Base-by-base conservation (phyloP, 2,329 filamentous ascomycete species). In the Colletotrichum graminicola region DNA sequence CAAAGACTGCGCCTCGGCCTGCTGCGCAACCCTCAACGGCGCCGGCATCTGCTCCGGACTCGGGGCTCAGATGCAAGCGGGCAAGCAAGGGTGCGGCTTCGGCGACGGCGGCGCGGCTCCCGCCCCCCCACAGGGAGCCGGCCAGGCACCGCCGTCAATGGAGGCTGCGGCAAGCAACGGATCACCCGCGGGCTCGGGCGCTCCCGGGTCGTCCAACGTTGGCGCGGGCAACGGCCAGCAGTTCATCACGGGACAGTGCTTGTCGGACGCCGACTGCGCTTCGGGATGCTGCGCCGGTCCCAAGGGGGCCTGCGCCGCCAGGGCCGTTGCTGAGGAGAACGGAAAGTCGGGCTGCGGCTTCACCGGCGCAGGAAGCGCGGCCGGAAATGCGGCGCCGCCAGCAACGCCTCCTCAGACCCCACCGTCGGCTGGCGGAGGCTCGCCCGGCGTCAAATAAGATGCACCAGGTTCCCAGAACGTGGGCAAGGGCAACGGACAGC, bases 291-390 rank as follows among this genome's bases (percentile, higher is more conserved):
- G 80, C 57, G 78, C 78, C 5, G 77, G 66, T 5, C 78, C 76
- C 45, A 79, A 77, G 54, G 79, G 79, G 6, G 78, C 80, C 39
- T 82, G 80, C 73, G 80, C 80, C 10, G 79, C 79, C 12, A 56
- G 75, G 1, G 80, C 77, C 2, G 79, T 78, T 0, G 75, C 78
- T 21, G 76, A 71, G 32, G 77, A 78, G 61, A 76, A 75, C 18
- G 80, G 79, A 26, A 81, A 81, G 69, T 78, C 78, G 2, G 80
- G 80, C 5, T 81, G 80, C 72, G 79, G 79, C 5, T 80, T 80
- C 57, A 75, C 73, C 54, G 66, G 68, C 12, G 71, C 47, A 7
- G 57, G 47, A 7, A 26, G 34, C 18, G 34, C 64, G 23, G 47
- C 47, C 4, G 34, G 29, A 49, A 49, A 45, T n/a, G 57, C 65